These are phyloP conservation scores for Coemansia sp. DNA, from an alignment of 192 early-diverging fungal genomes.

Conservation along the genomic window DNA sequence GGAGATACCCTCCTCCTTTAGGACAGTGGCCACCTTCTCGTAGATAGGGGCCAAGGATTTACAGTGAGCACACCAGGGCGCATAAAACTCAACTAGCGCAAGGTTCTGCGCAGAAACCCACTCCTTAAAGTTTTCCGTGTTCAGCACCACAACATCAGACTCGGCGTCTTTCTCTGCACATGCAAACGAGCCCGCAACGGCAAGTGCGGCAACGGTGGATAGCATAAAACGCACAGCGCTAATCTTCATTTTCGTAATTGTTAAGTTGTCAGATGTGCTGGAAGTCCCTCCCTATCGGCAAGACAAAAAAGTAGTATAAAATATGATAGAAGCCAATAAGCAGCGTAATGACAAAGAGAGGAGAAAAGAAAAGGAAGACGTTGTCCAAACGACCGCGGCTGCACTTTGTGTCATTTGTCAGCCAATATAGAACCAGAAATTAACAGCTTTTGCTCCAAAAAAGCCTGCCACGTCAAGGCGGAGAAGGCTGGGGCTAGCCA, in stretches of 20 bases:
- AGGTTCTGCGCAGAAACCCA: constrained; percentile 66
- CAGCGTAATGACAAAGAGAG: not conserved
- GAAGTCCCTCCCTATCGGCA: not conserved
- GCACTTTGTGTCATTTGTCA: not conserved
- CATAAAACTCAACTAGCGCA: constrained; percentile 93
- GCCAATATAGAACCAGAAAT: not conserved
- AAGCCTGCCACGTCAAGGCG: constrained; percentile 3
- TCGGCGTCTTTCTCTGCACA: constrained; percentile 14
- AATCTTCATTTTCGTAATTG: constrained; percentile 42
- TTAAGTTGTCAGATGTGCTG: not conserved
- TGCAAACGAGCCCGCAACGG: constrained; percentile 22
- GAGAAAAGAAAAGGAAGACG: too few relatives aligned
- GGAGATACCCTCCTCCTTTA: constrained; percentile 74
- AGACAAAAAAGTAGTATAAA: not conserved
- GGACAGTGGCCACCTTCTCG: constrained; percentile 84
- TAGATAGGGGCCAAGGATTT: constrained; percentile 93
- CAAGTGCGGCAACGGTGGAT: constrained; percentile 43
- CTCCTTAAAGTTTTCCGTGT: constrained; percentile 63
- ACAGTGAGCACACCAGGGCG: constrained; percentile 99
- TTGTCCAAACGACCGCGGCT: too few relatives aligned
- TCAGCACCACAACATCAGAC: constrained; percentile 53
- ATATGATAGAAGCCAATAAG: not conserved
- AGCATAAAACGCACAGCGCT: constrained; percentile 54
- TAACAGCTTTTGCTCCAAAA: not conserved
- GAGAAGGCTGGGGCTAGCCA: not conserved